Evolutionary conservation across 1,284 basidiomycete genomes (phyloP).

Genomic region (Naganishia albida): DNA sequence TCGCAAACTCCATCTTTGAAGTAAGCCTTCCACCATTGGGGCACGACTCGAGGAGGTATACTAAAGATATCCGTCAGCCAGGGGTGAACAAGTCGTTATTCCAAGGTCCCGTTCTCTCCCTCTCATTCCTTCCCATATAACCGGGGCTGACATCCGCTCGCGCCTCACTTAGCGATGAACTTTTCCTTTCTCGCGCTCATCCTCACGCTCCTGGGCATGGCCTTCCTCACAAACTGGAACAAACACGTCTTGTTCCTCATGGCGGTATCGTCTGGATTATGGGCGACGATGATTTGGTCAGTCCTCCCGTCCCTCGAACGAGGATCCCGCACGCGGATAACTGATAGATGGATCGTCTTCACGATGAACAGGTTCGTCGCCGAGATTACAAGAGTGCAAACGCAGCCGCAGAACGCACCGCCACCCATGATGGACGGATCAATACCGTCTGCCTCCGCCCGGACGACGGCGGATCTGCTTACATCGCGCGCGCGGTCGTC

Average conservation of each 20-base stretch:
- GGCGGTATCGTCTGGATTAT: constrained; percentile 42
- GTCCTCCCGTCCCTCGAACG: constrained; percentile 17
- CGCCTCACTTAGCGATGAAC: constrained; percentile 48
- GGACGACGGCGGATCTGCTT: background rate
- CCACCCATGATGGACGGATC: background rate
- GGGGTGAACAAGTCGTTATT: constrained; percentile 49
- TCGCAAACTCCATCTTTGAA: constrained; percentile 50
- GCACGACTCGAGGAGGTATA: too few relatives aligned
- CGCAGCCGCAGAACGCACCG: constrained; percentile 25
- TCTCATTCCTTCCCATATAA: constrained; percentile 1
- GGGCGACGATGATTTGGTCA: constrained; percentile 51
- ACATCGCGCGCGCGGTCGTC: background rate
- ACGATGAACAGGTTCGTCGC: constrained; percentile 54
- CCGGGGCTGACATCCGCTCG: background rate
- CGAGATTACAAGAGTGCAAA: constrained; percentile 46
- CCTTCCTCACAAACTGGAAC: constrained; percentile 48
- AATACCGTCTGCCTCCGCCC: background rate
- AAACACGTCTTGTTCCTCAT: constrained; percentile 47
- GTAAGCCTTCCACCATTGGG: constrained; percentile 36
- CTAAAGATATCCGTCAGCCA: constrained; percentile 38
- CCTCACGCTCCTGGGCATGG: constrained; percentile 47
- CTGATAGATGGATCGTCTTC: background rate
- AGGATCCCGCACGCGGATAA: background rate
- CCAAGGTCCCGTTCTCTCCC: constrained; percentile 39
- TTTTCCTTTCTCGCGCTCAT: constrained; percentile 51